Evolutionary conservation across 768 basidiomycete species (phyloP), one percentile per base, ranked within the genome.

Genomic region (Pisolithus tinctorius): DNA sequence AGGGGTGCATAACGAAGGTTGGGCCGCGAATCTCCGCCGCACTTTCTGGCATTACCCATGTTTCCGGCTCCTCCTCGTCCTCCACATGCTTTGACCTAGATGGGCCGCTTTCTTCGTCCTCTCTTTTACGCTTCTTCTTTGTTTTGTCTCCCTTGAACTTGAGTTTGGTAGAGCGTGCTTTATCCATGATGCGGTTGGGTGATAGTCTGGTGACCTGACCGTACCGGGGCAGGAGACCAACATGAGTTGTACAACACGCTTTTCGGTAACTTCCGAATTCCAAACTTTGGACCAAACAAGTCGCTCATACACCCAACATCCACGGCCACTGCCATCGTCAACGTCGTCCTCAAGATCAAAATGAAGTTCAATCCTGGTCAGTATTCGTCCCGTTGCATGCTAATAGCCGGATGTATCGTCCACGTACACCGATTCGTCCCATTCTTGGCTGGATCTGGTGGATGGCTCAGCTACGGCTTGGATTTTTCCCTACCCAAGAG

Each of bases 121-220:
- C 80, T 58, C 82, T 74, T 63, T 83, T 90, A 48, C 88, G 77
- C 64, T 92, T 93, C 76, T 88, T 91, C 73, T 81, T 83, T 1
- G 75, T 66, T 68, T 90, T 90, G 45, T 93, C 91, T 7, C 91
- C 91, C 63, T 94, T 94, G 71, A 93, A 93, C 59, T 82, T 88
- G 56, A 93, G 82, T 62, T 84, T 90, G 11, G 80, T 81, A 2
- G 86, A 78, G 55, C 84, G 83, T 29, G 82, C 74, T 63, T 79
- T 81, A 52, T 73, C 68, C 6, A 65, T 45, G 40, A 68, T 64
- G 71, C 72, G 72, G 13, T 34, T 13, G 14, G 14, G 34, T 34
- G 34, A 34, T 34, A 20, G 20, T 20, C 20, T 20, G 20, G 20
- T 20, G 20, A 20, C 20, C 20, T 1, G 20, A 20, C 20, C 20